Base-by-base conservation (phyloP, 371 early-diverging fungal species). In the Mortierella sp. region DNA sequence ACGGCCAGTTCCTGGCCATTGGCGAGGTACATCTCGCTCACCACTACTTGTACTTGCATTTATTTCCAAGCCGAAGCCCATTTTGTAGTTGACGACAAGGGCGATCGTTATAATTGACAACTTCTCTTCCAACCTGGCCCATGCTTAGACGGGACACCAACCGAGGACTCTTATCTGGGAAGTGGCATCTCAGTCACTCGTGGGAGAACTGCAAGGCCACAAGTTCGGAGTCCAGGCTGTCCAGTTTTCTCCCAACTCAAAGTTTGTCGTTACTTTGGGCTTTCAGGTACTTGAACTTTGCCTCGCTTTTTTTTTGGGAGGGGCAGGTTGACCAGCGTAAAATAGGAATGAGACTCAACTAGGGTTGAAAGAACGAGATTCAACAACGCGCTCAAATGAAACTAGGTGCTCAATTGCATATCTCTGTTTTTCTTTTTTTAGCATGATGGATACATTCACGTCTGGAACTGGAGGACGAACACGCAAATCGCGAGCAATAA, bases 401-500 rank as follows among this genome's bases (percentile, higher is more conserved):
- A 60, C 32, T 60, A 12, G 5, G 16, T 60, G 27, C 44, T 71
- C 32, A 77, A 60, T 32, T 60, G 60, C 60, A 77, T 41, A 29
- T 46, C 27, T 51, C 71, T 76, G 44, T 55, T 70, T 54, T 38
- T 51, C 55, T 70, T 54, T 35, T 35, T 38, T 24, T 89, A 96
- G 94, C 96, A 96, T 82, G 97, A 97, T 86, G 96, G 96, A 0
- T 94, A 91, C 80, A 80, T 96, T 38, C 93, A 95, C 82, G 92
- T 96, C 41, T 97, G 97, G 97, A 92, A 96, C 84, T 96, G 96
- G 95, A 89, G 91, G 77, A 91, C 91, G 46, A 93, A 93, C 4
- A 87, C 88, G 4, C 92, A 93, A 76, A 76, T 96, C 7, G 95
- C 95, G 0, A 93, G 91, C 56, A 94, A 93, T 79, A 91, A 93